Base-by-base conservation (phyloP, 176 grass and related monocot genomes). In the Triticum monococcum region DNA sequence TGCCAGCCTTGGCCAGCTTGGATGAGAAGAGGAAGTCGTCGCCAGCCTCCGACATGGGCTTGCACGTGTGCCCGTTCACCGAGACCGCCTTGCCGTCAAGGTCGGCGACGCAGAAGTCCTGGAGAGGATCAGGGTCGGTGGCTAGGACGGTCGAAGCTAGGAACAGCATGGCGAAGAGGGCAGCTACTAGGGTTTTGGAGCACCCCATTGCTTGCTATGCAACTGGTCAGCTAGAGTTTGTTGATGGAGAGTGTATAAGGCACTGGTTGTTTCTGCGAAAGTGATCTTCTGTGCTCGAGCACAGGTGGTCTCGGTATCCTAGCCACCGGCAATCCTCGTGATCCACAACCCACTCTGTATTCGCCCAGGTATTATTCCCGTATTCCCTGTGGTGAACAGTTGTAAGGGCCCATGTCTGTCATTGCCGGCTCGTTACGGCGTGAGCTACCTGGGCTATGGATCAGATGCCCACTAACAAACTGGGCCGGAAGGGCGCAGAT, bases 11-110 rank as follows among this genome's bases (percentile, higher is more conserved):
- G 12, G 80, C 4, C 0, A 85, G 1, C 56, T 1, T 79, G 30
- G 33, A 54, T 0, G 91, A 93, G 86, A 95, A 92, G 63, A 93
- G 86, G 85, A 93, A 90, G 11, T 78, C 50, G n/a, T 90, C 75
- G 28, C 74, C 79, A 28, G 80, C 77, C 18, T 57, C 43, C 16
- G 79, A 59, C 2, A 69, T 0, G 1, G 86, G 84, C 84, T 83
- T 38, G 77, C 94, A 96, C 0, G 89, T 72, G 79, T 83, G 79
- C 1, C 94, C 94, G 63, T 96, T 93, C 41, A 93, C 84, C 0
- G 76, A 79, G 0, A 92, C 4, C 41, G 2, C 23, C 1, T 11
- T n/a, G 50, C 77, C 24, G 54, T 9, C 12, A 12, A 52, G 28
- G 28, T 30, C 28, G 3, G 28, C 28, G 28, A 90, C 88, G 52